These are phyloP conservation scores for Hibiscus mutabilis DNA, from an alignment of 345 rosid species.

Conservation along the genomic window DNA sequence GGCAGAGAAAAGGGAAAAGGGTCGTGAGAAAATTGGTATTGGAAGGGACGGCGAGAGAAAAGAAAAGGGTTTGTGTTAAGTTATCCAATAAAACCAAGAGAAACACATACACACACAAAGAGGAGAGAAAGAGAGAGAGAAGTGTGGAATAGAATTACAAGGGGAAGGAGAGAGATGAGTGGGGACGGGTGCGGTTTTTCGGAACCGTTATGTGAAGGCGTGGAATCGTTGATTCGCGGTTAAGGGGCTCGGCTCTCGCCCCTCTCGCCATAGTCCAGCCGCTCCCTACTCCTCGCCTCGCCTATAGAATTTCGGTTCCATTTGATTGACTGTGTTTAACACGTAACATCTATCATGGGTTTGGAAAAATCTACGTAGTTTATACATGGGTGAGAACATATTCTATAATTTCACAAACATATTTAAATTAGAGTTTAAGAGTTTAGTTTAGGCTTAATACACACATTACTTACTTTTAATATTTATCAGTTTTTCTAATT, in stretches of 20 bases:
- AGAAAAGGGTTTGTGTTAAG: not conserved
- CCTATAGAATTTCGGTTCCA: too few species aligned
- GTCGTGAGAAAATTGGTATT: not conserved
- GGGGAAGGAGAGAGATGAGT: not conserved
- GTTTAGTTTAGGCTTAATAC: too few species aligned
- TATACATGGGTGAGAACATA: too few species aligned
- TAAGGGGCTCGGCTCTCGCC: constrained; percentile 24
- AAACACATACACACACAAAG: not conserved
- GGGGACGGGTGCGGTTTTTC: constrained; percentile 29
- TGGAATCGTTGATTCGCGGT: constrained; percentile 35
- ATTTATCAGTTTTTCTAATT: too few species aligned
- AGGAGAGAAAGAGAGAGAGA: not conserved
- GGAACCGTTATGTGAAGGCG: constrained; percentile 32
- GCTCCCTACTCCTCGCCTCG: too few species aligned
- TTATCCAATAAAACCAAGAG: too few species aligned
- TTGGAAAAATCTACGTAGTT: too few species aligned
- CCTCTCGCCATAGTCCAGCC: not conserved
- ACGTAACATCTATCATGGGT: too few species aligned
- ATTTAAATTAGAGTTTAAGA: too few species aligned
- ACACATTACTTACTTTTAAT: too few species aligned
- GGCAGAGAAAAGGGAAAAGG: not conserved
- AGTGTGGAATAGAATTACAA: not conserved
- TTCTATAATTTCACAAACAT: too few species aligned
- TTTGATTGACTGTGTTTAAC: too few species aligned
- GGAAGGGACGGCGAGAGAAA: not conserved